Percentiles rank a stretch among this genome's conserved stretches.
These are phyloP conservation scores for Macrophomina pseudophaseolina DNA, from an alignment of 2,329 filamentous ascomycete genomes.

Conservation along the genomic window DNA sequence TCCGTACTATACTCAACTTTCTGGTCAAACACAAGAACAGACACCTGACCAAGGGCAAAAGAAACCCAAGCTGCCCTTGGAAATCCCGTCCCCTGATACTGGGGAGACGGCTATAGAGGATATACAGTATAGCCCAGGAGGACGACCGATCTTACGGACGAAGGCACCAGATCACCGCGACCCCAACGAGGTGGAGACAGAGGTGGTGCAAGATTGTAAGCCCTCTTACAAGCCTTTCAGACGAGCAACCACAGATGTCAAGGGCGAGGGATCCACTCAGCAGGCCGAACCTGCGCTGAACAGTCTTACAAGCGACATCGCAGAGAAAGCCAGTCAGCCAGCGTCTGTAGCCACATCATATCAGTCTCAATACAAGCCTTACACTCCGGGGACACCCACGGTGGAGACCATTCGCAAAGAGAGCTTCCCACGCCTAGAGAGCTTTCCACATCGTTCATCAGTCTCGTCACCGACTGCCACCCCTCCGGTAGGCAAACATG, in stretches of 20 bases:
- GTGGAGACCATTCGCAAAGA: conserved; percentile 3
- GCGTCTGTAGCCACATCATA: conserved; percentile 28
- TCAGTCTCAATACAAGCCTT: conserved; percentile 38
- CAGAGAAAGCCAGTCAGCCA: conserved; percentile 30
- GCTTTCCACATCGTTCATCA: conserved; percentile 33
- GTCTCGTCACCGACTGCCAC: conserved; percentile 32
- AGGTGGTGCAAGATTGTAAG: conserved; percentile 28
- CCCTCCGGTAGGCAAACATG: conserved; percentile 18
- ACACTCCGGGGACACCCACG: conserved; percentile 34
- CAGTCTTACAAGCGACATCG: conserved; percentile 40
- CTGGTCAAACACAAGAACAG: neutral
- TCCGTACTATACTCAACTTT: conserved; percentile 1
- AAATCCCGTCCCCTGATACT: conserved; percentile 26
- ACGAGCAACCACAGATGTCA: neutral
- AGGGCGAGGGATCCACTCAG: conserved; percentile 33
- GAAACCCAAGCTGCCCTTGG: conserved; percentile 32
- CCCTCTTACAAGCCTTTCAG: conserved; percentile 22
- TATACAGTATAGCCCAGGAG: conserved; percentile 58
- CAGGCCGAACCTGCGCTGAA: conserved; percentile 42
- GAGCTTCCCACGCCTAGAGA: conserved; percentile 26
- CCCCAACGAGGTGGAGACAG: conserved; percentile 30
- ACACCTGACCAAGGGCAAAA: neutral
- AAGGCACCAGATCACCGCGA: conserved; percentile 30
- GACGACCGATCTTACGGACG: conserved; percentile 52
- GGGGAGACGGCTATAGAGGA: conserved; percentile 26